phyloP scores from a whole-genome alignment of 768 basidiomycete genomes.

The Termitomyces sp. region DNA sequence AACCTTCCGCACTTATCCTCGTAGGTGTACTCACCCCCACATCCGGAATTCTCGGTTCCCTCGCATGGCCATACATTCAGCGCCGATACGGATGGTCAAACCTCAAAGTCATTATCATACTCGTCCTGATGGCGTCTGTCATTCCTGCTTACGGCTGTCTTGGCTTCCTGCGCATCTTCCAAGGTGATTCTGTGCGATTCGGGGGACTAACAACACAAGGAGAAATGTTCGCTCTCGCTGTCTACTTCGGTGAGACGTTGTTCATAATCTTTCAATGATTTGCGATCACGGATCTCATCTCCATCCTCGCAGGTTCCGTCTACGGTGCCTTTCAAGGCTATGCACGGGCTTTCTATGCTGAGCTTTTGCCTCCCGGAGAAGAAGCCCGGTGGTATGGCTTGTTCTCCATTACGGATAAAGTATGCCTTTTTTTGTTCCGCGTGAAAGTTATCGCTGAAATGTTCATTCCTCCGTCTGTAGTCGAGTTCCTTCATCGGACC shows the following conservation, averaged over 20 bases:
- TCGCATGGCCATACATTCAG: constrained; percentile 79
- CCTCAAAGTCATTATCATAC: constrained; percentile 56
- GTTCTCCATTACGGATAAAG: constrained; percentile 91
- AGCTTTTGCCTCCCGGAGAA: constrained; percentile 82
- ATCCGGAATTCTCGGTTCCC: constrained; percentile 79
- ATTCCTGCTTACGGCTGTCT: constrained; percentile 83
- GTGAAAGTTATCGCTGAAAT: background rate
- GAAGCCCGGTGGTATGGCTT: constrained; percentile 88
- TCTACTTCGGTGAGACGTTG: constrained; percentile 67
- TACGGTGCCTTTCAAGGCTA: constrained; percentile 93
- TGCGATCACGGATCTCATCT: background rate
- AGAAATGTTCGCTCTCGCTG: constrained; percentile 84
- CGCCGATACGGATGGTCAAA: constrained; percentile 62
- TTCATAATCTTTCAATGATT: background rate
- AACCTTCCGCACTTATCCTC: constrained; percentile 70
- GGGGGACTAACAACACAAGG: constrained; percentile 74
- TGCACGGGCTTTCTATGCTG: constrained; percentile 82
- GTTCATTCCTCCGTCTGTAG: constrained; percentile 33
- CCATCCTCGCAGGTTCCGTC: constrained; percentile 44
- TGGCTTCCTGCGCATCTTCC: constrained; percentile 63
- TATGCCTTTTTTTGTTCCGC: constrained; percentile 21
- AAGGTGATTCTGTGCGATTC: constrained; percentile 39
- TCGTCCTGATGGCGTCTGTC: constrained; percentile 62
- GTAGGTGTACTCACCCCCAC: constrained; percentile 77
- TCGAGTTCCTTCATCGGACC: constrained; percentile 93